A percentile compares a stretch with the other conserved stretches of the same genome.
phyloP scores from a whole-genome alignment of 345 rosid genomes.

The Citropsis articulata region DNA sequence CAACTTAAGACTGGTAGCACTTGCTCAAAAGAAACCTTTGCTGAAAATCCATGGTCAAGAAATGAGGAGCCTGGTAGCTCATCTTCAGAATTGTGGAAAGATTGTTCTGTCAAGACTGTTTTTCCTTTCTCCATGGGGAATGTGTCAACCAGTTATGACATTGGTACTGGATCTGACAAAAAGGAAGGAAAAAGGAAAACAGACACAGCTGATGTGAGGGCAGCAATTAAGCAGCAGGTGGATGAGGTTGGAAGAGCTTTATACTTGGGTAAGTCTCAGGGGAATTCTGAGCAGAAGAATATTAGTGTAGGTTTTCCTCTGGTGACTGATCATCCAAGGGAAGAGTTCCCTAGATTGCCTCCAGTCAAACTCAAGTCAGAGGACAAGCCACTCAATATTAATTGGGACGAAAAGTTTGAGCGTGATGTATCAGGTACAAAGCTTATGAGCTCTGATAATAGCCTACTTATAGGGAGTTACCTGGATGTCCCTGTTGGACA shows the following conservation, averaged over 20 bases:
- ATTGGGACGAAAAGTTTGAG: constrained; percentile 90
- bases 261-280: constrained; percentile 59
- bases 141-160: constrained; percentile 46
- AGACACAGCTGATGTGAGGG: constrained; percentile 45
- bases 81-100: constrained; percentile 65
- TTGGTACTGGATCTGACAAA: constrained; percentile 41
- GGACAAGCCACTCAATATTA: constrained; percentile 62
- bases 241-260: constrained; percentile 90
- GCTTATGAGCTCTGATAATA: constrained; percentile 55
- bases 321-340: constrained; percentile 58
- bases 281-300: constrained; percentile 47
- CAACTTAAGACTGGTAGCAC: constrained; percentile 29
- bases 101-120: constrained; percentile 66
- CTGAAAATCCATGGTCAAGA: constrained; percentile 48
- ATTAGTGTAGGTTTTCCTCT: constrained; percentile 50
- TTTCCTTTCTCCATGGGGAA: constrained; percentile 60
- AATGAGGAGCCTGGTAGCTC: constrained; percentile 41
- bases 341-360: constrained; percentile 91
- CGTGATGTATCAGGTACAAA: constrained; percentile 56
- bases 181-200: constrained; percentile 70
- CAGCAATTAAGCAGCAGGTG: constrained; percentile 77
- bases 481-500: constrained; percentile 94
- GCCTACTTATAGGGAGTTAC: constrained; percentile 79
- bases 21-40: constrained; percentile 32
- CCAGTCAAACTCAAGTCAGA: constrained; percentile 96